These are phyloP conservation scores for Daldinia caldariorum DNA, from an alignment of 495 filamentous ascomycete genomes.

Conservation along the genomic window DNA sequence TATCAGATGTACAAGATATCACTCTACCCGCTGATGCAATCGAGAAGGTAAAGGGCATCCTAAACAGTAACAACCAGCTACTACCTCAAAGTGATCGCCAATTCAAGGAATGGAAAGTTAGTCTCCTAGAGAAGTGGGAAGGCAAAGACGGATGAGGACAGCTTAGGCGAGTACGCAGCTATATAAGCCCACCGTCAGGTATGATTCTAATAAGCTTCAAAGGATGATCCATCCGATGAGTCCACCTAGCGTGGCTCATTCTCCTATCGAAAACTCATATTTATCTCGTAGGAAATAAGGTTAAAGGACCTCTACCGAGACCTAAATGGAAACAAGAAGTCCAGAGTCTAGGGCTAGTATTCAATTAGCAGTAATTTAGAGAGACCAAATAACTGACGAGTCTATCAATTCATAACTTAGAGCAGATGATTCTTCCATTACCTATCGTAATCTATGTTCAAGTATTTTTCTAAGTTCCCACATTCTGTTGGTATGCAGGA, in stretches of 20 bases:
- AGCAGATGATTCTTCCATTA: slow-evolving; percentile 12
- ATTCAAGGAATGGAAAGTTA: slow-evolving; percentile 74
- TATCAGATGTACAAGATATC: slow-evolving; percentile 71
- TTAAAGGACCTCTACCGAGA: neutral
- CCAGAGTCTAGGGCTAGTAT: neutral
- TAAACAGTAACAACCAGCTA: slow-evolving; percentile 62
- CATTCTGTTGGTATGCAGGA: slow-evolving; percentile 2
- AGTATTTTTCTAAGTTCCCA: neutral
- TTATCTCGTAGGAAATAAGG: neutral
- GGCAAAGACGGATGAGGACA: slow-evolving; percentile 5
- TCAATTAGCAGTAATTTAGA: neutral
- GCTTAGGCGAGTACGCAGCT: neutral
- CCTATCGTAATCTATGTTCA: slow-evolving; percentile 13
- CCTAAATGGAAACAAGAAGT: neutral
- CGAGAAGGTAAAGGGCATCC: slow-evolving; percentile 50
- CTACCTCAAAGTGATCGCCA: slow-evolving; percentile 65
- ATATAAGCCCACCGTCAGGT: neutral
- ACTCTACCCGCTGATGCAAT: slow-evolving; percentile 64
- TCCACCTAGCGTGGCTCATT: neutral
- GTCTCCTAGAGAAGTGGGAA: slow-evolving; percentile 63
- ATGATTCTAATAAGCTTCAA: neutral
- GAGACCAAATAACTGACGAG: neutral
- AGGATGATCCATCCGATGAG: neutral
- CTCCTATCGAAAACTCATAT: neutral
- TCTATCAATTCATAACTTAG: neutral